A percentile compares a stretch with the other conserved stretches of the same genome.
These are phyloP conservation scores for Staphylotrichum longicolle DNA, from an alignment of 495 filamentous ascomycete genomes.

Conservation along the genomic window DNA sequence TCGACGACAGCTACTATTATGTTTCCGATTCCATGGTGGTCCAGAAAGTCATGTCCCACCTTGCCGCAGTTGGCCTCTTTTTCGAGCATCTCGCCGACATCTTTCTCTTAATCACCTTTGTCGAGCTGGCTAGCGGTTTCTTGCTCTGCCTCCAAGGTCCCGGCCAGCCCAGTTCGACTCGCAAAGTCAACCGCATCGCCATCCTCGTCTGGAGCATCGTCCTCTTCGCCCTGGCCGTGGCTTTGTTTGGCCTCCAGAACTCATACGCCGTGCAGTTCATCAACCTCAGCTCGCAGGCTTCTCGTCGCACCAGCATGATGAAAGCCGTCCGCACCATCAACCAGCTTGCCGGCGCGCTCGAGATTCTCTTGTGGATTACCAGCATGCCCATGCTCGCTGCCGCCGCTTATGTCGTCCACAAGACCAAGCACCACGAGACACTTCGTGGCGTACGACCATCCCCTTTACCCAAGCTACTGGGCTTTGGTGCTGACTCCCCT, in stretches of 20 bases:
- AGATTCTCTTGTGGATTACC: slow-evolving; percentile 25
- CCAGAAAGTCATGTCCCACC: not conserved
- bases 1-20: not conserved
- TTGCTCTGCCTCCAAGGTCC: slow-evolving; percentile 14
- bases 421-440: slow-evolving; percentile 3
- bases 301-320: not conserved
- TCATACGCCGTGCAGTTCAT: not conserved
- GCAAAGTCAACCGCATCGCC: slow-evolving; percentile 13
- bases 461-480: not conserved
- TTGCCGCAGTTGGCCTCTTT: not conserved
- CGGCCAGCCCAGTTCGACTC: not conserved
- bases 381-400: slow-evolving; percentile 14
- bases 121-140: slow-evolving; percentile 29
- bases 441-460: slow-evolving; percentile 14
- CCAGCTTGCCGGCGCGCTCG: not conserved
- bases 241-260: slow-evolving; percentile 7
- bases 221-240: slow-evolving; percentile 19
- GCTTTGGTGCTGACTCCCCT: not conserved
- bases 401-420: slow-evolving; percentile 16
- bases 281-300: not conserved
- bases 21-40: not conserved
- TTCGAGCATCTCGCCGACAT: slow-evolving; percentile 21
- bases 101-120: slow-evolving; percentile 24
- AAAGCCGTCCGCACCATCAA: not conserved
- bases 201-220: slow-evolving; percentile 2